Base-by-base conservation (phyloP, 345 rosid species). In the Sapria himalayana region DNA sequence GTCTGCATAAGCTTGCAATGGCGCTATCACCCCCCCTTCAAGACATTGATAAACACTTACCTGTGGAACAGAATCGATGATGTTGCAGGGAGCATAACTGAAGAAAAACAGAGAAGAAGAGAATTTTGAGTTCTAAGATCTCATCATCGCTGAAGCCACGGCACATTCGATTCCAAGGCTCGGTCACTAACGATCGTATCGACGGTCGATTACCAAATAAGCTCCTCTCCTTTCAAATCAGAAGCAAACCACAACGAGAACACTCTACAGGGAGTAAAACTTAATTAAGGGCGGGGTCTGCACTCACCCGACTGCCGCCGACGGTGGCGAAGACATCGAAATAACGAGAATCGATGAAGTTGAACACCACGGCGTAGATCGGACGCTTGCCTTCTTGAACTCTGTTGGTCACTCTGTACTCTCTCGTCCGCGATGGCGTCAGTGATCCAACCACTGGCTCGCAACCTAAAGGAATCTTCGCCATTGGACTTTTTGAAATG, bases 301-400 rank as follows among this genome's bases (percentile, higher is more conserved):
- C 9, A 35, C 7, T 15, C 43, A 82, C 98, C 72, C 85, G 67
- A 62, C 82, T 82, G 33, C 94, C 93, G 55, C 98, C 91, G 54
- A 78, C 94, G 51, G 94, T 82, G 29, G 81, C 91, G 62, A 89
- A 89, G 41, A 82, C 77, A 48, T 54, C 76, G 78, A 82, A 82
- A 82, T 71, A 79, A 47, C 81, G 85, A 45, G 85, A 59, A 54
- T 82, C 94, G 17, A 89, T 70, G 77, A 89, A 89, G 72, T 89
- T 82, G 58, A 82, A 89, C 43, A 79, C 74, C 53, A 89, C 75
- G 48, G 93, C 98, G 54, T 81, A 89, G 17, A 89, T 59, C 37
- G 98, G 98, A 4, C 78, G 85, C 61, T 82, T 82, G 60, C 78
- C 91, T 51, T 89, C 98, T 50, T 82, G 94, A 33, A 82, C 82